These are phyloP conservation scores for Prunus fruticosa DNA, from an alignment of 306 rosid species.

Conservation along the genomic window DNA sequence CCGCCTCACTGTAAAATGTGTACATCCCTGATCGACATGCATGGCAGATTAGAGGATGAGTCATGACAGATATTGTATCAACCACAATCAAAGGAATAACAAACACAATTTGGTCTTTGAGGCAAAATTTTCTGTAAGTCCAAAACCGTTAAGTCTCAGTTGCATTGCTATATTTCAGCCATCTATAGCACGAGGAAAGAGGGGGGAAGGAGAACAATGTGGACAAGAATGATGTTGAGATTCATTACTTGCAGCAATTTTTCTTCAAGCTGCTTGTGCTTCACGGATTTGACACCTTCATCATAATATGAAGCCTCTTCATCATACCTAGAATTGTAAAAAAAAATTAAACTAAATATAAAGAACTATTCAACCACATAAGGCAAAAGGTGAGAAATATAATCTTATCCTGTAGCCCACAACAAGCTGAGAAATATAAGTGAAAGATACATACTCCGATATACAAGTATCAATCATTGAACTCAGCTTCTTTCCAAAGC, in stretches of 20 bases:
- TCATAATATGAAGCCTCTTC: slow-evolving; percentile 87
- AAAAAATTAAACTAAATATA: slow-evolving; percentile 10
- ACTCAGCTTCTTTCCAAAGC: too few relatives aligned
- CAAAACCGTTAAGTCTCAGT: slow-evolving; percentile 11
- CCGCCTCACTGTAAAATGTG: background rate
- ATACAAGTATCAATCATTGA: too few relatives aligned
- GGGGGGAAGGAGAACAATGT: background rate
- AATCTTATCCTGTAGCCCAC: too few relatives aligned
- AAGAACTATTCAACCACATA: background rate
- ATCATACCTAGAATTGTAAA: slow-evolving; percentile 66
- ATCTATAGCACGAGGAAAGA: background rate
- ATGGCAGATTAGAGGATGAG: background rate
- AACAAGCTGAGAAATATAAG: too few relatives aligned
- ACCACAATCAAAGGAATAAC: too few relatives aligned
- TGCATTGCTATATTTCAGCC: background rate
- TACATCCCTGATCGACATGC: background rate
- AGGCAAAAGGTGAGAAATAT: too few relatives aligned
- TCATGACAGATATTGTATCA: too few relatives aligned
- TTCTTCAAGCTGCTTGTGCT: slow-evolving; percentile 87
- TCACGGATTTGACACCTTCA: slow-evolving; percentile 83
- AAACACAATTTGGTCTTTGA: background rate
- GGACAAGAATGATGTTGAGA: slow-evolving; percentile 10
- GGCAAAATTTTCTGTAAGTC: background rate
- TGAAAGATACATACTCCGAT: too few relatives aligned
- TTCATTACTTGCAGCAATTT: slow-evolving; percentile 79